Base-by-base conservation (phyloP, 306 rosid species). In the Lagenaria siceraria region DNA sequence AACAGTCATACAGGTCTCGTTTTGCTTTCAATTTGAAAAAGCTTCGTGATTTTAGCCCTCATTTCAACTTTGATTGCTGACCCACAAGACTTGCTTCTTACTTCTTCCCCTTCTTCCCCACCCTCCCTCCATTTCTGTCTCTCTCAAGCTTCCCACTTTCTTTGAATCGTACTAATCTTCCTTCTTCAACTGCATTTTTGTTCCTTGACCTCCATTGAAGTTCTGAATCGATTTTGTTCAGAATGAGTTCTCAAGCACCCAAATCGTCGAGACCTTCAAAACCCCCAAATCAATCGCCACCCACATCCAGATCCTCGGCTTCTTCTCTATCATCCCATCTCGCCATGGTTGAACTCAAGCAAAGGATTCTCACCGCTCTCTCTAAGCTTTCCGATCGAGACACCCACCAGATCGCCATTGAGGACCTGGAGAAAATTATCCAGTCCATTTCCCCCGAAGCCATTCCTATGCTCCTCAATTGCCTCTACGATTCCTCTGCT, bases 341-440 rank as follows among this genome's bases (percentile, higher is more conserved):
- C 0, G 97, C 92, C 46, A 92, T 96, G 99, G 99, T 96, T 25
- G 98, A 92, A 61, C 91, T 96, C 33, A 96, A 96, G 83, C 98
- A 92, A 31, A 80, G 91, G 61, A 88, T 92, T 80, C 89, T 96
- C 42, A 96, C 96, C 8, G 90, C 99, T 0, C 89, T 96, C 49
- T 88, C 97, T 0, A 96, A 96, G 77, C 98, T 96, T 38, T 85
- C 99, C 5, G 99, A 96, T 82, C 80, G 99, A 22, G 99, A 96
- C 88, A 96, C 98, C 2, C 86, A 92, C 82, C 99, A 92, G 81
- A 90, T 96, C 88, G 97, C 99, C 42, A 86, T 92, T 0, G 96
- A 96, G 6, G 97, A 96, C 87, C 87, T 92, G 29, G 93, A 90
- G 65, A 90, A 88, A 59, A 96, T 85, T 56, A 87, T 88, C 52